These are phyloP conservation scores for Puccinia polysora DNA, from an alignment of 1,284 basidiomycete species.

Conservation along the genomic window DNA sequence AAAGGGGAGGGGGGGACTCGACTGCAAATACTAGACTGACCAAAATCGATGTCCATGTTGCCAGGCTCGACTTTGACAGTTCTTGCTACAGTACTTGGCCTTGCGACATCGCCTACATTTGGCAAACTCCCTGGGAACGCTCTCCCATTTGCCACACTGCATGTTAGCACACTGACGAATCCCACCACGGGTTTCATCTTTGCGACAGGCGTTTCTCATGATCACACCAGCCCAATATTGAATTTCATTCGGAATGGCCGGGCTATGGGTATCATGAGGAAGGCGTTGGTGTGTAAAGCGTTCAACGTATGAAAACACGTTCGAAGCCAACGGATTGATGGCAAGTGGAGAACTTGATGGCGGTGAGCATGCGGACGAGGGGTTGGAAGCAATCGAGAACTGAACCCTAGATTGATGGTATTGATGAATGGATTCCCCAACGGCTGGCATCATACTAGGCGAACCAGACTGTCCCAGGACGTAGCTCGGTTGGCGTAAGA, in stretches of 20 bases:
- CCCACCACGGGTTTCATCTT: constrained; percentile 86
- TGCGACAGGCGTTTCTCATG: constrained; percentile 97
- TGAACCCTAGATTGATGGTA: constrained; percentile 37
- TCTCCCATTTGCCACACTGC: constrained; percentile 93
- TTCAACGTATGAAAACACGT: constrained; percentile 93
- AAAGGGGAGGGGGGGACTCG: no score
- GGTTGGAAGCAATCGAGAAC: constrained; percentile 43
- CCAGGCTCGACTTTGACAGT: constrained; percentile 96
- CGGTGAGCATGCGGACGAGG: constrained; percentile 50
- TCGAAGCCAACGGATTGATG: constrained; percentile 59
- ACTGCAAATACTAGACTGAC: no score
- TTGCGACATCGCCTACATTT: constrained; percentile 94
- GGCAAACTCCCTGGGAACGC: constrained; percentile 87
- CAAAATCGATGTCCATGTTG: constrained; percentile 83
- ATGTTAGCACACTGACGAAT: constrained; percentile 98
- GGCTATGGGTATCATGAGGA: constrained; percentile 68
- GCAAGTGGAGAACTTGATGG: constrained; percentile 56
- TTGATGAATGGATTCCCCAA: no score
- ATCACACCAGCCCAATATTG: constrained; percentile 99
- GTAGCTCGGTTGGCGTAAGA: constrained; percentile 14
- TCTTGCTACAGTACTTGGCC: constrained; percentile 97
- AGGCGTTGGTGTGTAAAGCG: constrained; percentile 89
- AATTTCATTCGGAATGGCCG: constrained; percentile 78
- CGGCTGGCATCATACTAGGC: constrained; percentile 4
- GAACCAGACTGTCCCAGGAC: constrained; percentile 17